These are phyloP conservation scores for Vanrija sp. DNA, from an alignment of 1,284 basidiomycete species.

Conservation along the genomic window DNA sequence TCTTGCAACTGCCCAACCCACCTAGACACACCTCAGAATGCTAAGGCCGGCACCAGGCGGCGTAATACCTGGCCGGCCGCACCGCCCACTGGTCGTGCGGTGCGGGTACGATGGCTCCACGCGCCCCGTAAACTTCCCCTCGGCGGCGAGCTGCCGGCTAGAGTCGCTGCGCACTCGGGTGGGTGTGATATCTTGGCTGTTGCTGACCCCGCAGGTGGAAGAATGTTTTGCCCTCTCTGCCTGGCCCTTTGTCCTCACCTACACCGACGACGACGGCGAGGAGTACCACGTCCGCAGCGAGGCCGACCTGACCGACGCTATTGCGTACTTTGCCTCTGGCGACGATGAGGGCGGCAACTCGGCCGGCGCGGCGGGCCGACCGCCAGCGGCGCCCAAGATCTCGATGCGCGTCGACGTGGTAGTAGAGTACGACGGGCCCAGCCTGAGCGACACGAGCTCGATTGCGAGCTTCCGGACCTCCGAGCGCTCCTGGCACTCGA, in stretches of 20 bases:
- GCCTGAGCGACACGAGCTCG: conserved; percentile 78
- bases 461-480: conserved; percentile 54
- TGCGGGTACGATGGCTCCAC: conserved; percentile 69
- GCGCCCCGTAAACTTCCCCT: conserved; percentile 70
- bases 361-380: background rate
- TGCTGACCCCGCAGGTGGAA: conserved; percentile 59
- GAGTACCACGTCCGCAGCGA: conserved; percentile 65
- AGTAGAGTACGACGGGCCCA: conserved; percentile 86
- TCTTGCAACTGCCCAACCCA: background rate
- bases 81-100: conserved; percentile 68
- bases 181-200: conserved; percentile 23
- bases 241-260: conserved; percentile 66
- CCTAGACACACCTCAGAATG: background rate
- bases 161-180: conserved; percentile 67
- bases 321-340: conserved; percentile 70
- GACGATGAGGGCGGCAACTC: conserved; percentile 56
- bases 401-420: conserved; percentile 68
- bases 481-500: conserved; percentile 53
- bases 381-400: conserved; percentile 54
- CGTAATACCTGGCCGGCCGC: conserved; percentile 49
- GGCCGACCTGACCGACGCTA: conserved; percentile 72
- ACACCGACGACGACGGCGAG: conserved; percentile 81
- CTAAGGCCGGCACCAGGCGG: background rate
- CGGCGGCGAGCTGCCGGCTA: conserved; percentile 69
- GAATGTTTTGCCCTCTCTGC: conserved; percentile 73